Evolutionary conservation across 768 basidiomycete species (phyloP).

Genomic region (Kwoniella sp.): DNA sequence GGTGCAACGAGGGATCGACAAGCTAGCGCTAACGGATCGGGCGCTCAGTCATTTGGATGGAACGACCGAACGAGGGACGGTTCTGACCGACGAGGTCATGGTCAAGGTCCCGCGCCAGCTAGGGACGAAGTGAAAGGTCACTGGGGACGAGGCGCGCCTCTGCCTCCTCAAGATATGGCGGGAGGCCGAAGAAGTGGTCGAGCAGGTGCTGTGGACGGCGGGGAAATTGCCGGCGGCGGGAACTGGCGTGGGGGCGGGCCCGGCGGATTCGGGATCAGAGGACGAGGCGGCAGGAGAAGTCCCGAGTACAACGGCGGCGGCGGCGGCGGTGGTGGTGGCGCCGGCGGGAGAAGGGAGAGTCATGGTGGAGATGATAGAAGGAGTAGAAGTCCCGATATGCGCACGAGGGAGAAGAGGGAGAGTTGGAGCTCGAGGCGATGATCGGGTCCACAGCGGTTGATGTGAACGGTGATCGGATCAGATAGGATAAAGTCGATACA

Average conservation of each 20-base stretch:
- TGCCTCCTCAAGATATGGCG: conserved; percentile 24
- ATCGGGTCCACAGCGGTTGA: not conserved
- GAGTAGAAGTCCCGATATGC: conserved; percentile 26
- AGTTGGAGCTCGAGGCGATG: conserved; percentile 19
- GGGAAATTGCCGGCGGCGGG: conserved; percentile 20
- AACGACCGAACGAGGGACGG: not conserved
- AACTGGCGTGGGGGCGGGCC: conserved; percentile 25
- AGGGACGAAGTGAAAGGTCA: conserved; percentile 11
- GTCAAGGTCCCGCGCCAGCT: not conserved
- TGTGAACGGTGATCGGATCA: too few species aligned
- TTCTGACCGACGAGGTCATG: not conserved
- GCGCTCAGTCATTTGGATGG: conserved; percentile 25
- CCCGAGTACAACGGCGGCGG: conserved; percentile 11
- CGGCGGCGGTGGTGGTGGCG: not conserved
- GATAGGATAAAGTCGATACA: too few species aligned
- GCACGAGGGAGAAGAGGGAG: conserved; percentile 18
- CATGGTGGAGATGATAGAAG: conserved; percentile 17
- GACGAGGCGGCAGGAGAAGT: conserved; percentile 12
- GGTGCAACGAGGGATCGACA: not conserved
- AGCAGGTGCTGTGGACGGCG: conserved; percentile 5
- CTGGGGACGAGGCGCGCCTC: conserved; percentile 28
- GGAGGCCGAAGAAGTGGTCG: conserved; percentile 7
- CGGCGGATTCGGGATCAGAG: conserved; percentile 16
- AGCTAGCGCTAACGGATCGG: not conserved
- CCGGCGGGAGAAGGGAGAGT: not conserved